These are phyloP conservation scores for Arthrobotrys megalospora DNA, from an alignment of 2,329 filamentous ascomycete species.

Conservation along the genomic window DNA sequence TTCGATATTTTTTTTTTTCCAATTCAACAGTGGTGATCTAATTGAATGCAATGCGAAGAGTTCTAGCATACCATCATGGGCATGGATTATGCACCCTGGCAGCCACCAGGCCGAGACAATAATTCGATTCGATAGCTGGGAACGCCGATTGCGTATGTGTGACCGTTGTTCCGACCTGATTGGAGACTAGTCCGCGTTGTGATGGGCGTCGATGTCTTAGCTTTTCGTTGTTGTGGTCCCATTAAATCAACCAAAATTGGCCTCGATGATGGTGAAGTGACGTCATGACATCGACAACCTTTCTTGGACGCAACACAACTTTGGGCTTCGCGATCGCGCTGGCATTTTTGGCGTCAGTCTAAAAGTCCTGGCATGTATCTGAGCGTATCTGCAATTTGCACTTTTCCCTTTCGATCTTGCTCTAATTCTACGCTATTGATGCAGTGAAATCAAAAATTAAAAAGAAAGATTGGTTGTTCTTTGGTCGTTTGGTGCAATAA, in stretches of 20 bases:
- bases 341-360: not conserved
- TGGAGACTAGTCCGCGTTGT: constrained; percentile 32
- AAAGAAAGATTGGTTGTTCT: too few relatives aligned
- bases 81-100: not conserved
- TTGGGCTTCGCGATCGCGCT: not conserved
- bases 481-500: too few relatives aligned
- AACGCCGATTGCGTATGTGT: constrained; percentile 47
- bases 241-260: not conserved
- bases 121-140: not conserved
- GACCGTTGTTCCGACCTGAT: constrained; percentile 18
- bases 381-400: not conserved
- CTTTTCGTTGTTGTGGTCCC: constrained; percentile 12
- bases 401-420: not conserved
- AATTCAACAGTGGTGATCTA: not conserved
- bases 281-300: constrained; percentile 27
- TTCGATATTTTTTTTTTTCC: not conserved
- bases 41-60: constrained; percentile 1
- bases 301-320: constrained; percentile 20
- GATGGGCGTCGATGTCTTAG: constrained; percentile 7
- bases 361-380: not conserved
- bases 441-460: not conserved
- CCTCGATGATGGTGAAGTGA: constrained; percentile 55
- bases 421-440: constrained; percentile 14
- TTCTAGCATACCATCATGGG: not conserved
- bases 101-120: too few relatives aligned